Evolutionary conservation across 2,329 filamentous ascomycete genomes (phyloP).

Genomic region (Ceratocystiopsis minuta): DNA sequence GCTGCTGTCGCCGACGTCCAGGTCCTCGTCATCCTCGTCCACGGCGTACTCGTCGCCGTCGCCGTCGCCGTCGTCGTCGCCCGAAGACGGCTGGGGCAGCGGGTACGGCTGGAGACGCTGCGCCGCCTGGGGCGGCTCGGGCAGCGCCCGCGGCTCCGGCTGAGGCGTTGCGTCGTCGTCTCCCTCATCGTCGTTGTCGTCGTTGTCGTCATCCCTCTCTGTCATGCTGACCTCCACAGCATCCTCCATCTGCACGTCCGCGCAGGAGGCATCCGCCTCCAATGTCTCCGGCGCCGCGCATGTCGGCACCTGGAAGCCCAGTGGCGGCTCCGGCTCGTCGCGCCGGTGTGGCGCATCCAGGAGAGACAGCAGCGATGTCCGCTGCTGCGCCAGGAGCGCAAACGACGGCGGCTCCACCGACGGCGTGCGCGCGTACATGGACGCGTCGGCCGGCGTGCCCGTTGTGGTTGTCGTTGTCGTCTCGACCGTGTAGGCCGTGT

Average conservation of each 20-base stretch:
- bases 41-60: too few species aligned
- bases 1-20: too few species aligned
- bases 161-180: not conserved
- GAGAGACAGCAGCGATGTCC: slow-evolving; percentile 42
- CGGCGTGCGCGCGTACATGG: slow-evolving; percentile 37
- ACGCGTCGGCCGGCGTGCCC: slow-evolving; percentile 1
- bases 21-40: too few species aligned
- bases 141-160: not conserved
- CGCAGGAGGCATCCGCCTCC: not conserved
- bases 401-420: slow-evolving; percentile 44
- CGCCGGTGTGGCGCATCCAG: slow-evolving; percentile 35
- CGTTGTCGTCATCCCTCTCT: too few species aligned
- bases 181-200: not conserved
- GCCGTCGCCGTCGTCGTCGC: too few species aligned
- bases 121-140: too few species aligned
- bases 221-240: not conserved
- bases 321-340: slow-evolving; percentile 17
- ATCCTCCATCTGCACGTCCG: not conserved
- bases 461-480: slow-evolving; percentile 5
- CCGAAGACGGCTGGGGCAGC: too few species aligned
- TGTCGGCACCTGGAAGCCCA: slow-evolving; percentile 22
- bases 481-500: not conserved
- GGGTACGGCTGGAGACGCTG: too few species aligned
- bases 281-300: too few species aligned
- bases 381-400: slow-evolving; percentile 32